phyloP scores from a whole-genome alignment of 2,329 filamentous ascomycete species.

The Fonsecaea nubica region DNA sequence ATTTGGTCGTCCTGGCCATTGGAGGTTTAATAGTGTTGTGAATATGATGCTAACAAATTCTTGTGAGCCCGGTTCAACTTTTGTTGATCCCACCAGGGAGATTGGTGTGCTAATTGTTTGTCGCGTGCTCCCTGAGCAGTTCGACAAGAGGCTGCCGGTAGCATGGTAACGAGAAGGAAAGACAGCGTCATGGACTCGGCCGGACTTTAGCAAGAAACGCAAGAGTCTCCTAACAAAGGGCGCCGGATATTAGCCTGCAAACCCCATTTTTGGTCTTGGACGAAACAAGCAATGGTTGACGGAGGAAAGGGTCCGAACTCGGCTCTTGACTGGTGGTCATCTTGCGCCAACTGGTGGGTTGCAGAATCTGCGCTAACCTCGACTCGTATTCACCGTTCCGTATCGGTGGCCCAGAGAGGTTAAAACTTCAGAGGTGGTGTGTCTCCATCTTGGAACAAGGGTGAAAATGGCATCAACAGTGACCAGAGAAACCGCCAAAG shows the following conservation, averaged over 20 bases:
- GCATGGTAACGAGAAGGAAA: background rate
- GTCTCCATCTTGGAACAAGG: background rate
- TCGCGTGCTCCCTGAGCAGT: background rate
- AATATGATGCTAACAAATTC: background rate
- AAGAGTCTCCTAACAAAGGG: too few relatives aligned
- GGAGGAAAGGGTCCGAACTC: background rate
- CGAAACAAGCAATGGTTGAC: background rate
- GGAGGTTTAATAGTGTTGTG: background rate
- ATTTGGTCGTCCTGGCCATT: slow-evolving; percentile 9
- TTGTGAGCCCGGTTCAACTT: background rate
- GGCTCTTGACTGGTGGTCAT: background rate
- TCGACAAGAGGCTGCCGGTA: background rate
- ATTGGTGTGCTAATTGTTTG: background rate
- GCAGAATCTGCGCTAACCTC: slow-evolving; percentile 13
- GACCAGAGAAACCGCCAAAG: background rate
- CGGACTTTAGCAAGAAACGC: slow-evolving; percentile 9
- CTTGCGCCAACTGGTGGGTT: background rate
- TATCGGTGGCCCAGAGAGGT: background rate
- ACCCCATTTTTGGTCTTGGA: background rate
- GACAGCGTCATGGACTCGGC: slow-evolving; percentile 10
- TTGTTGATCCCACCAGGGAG: background rate
- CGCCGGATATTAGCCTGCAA: background rate
- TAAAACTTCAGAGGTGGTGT: background rate
- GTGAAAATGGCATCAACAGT: background rate
- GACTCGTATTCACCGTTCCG: slow-evolving; percentile 8